phyloP scores from a whole-genome alignment of 2,329 filamentous ascomycete genomes.

The Metarhizium brunneum region DNA sequence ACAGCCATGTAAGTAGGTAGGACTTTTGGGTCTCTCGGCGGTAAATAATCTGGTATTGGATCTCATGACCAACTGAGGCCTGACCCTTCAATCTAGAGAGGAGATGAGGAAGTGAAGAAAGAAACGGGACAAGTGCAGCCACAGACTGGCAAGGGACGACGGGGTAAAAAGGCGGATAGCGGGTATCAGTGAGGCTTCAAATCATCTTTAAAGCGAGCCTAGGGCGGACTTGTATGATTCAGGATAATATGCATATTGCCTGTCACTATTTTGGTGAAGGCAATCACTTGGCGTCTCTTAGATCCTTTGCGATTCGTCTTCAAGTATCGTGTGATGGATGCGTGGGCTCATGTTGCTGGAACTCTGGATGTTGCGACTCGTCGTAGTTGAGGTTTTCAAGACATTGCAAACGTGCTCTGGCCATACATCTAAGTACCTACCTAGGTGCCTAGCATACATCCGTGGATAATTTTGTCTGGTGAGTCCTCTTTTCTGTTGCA shows the following conservation, averaged over 20 bases:
- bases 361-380: not conserved
- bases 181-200: not conserved
- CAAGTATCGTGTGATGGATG: not conserved
- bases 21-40: not conserved
- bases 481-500: no score
- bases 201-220: not conserved
- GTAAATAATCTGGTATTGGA: not conserved
- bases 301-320: not conserved
- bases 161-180: not conserved
- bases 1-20: not conserved
- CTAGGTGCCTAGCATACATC: no score
- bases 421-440: no score
- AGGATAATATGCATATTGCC: constrained; percentile 2
- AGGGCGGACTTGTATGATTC: not conserved
- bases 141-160: not conserved
- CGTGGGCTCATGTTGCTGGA: not conserved
- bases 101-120: not conserved
- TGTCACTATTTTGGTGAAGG: not conserved
- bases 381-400: no score
- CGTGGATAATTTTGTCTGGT: no score
- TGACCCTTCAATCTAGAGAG: not conserved
- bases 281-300: not conserved
- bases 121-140: not conserved
- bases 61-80: not conserved
- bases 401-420: no score